Evolutionary conservation across 768 basidiomycete species (phyloP), one percentile per base, ranked within the genome.

Genomic region (Lactarius akahatsu): DNA sequence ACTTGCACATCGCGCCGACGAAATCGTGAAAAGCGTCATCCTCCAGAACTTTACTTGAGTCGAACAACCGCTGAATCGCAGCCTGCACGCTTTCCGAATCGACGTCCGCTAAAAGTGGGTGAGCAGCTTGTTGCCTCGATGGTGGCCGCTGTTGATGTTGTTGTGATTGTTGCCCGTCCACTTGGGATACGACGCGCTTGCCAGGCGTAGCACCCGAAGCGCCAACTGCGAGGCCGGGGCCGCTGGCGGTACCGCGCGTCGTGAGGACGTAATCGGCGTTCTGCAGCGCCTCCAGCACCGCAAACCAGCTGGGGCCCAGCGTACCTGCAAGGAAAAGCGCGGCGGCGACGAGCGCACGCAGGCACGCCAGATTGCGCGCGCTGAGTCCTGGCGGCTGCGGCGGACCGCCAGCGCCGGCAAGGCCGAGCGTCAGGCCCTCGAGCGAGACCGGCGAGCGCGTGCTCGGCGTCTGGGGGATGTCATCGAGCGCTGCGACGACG

Each of bases 191-290:
- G 34, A 18, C 16, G 20, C 55, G 66, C 50, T 57, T 54, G 7
- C 38, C 50, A n/a, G 62, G 62, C 43, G 62, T 40, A 30, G 30
- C 38, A 59, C 74, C 59, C 57, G 73, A 45, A 43, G 71, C 65
- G 38, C 71, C 68, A 59, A 71, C 69, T 63, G 60, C 66, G 28
- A 65, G 45, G 6, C 50, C 10, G 65, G 43, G 5, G 64, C 61
- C 1, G 62, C 30, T 11, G 41, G 71, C n/a, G 66, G 71, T 40
- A 81, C 85, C 76, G 86, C 89, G 71, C 83, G 66, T 79, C 10
- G 85, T 85, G 23, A 98, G 80, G 23, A 99, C 91, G 71, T 94
- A 94, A 72, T 96, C 95, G 8, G 96, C 96, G 70, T 95, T 98
- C 77, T 98, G 96, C 28, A 98, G 77, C 1, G 90, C 87, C 73